Evolutionary conservation across 2,329 filamentous ascomycete genomes (phyloP).

Genomic region (Penicillium sp.): DNA sequence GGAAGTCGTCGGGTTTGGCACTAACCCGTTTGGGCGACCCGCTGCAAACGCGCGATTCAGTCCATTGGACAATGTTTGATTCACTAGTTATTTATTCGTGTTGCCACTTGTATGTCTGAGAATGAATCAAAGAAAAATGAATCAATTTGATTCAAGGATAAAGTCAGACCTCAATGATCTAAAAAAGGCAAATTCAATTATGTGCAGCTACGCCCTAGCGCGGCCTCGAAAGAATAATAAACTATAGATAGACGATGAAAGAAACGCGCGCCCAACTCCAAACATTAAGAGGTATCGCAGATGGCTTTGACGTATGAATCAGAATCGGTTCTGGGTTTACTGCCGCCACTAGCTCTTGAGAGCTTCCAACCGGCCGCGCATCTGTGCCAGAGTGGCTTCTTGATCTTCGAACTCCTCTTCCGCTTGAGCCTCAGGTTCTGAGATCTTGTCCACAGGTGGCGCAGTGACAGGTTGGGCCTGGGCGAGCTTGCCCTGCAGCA

Average conservation of each 20-base stretch:
- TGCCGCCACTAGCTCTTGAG: constrained; percentile 68
- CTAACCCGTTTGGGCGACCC: neutral
- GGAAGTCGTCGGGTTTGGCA: neutral
- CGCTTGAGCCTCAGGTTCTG: constrained; percentile 38
- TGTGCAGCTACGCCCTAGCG: constrained; percentile 25
- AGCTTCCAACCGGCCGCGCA: constrained; percentile 86
- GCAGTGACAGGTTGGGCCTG: constrained; percentile 56
- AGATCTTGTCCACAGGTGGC: constrained; percentile 46
- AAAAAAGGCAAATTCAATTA: constrained; percentile 9
- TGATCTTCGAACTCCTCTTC: constrained; percentile 78
- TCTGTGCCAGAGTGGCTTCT: constrained; percentile 87
- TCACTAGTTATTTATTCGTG: too few relatives aligned
- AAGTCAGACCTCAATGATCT: neutral
- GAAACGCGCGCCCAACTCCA: constrained; percentile 12
- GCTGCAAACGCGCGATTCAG: neutral
- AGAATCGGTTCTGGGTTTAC: neutral
- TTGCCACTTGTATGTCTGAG: neutral
- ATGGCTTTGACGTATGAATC: neutral
- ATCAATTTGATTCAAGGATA: neutral
- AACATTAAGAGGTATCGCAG: constrained; percentile 7
- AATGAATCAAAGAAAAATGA: too few relatives aligned
- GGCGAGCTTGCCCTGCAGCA: constrained; percentile 76
- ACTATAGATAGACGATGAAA: constrained; percentile 5
- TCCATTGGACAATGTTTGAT: neutral
- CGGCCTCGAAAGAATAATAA: constrained; percentile 8